Conservation (phyloP, 148 eudicot genomes). For the Chenopodium quinoa region DNA sequence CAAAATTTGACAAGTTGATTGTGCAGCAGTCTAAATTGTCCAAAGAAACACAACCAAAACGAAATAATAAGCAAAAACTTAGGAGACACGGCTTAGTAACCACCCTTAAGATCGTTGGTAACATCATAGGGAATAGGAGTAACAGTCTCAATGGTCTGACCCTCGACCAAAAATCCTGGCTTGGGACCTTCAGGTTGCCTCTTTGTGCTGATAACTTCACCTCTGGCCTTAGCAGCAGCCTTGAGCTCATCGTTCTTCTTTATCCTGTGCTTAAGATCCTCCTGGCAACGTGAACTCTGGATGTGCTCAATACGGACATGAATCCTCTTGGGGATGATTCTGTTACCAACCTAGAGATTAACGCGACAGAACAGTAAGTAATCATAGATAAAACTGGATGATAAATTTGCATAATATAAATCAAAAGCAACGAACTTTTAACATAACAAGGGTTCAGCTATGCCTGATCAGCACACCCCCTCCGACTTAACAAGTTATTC, state of each 20-base stretch:
- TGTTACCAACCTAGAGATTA: conserved; percentile 41
- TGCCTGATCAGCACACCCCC: background rate
- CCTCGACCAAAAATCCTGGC: conserved; percentile 63
- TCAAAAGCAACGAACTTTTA: background rate
- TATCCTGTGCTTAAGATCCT: conserved; percentile 46
- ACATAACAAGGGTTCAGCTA: background rate
- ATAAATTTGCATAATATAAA: background rate
- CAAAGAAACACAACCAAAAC: background rate
- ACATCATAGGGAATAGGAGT: conserved; percentile 68
- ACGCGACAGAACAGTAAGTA: background rate
- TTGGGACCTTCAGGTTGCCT: conserved; percentile 61
- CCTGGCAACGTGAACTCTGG: conserved; percentile 50
- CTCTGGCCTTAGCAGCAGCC: conserved; percentile 57
- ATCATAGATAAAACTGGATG: background rate
- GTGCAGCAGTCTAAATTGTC: conserved; percentile 8
- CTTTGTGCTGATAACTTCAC: conserved; percentile 61
- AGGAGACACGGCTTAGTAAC: conserved; percentile 30
- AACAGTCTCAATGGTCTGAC: conserved; percentile 52
- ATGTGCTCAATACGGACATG: conserved; percentile 66
- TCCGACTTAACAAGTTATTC: too few relatives aligned
- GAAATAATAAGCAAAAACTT: background rate
- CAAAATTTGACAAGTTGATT: conserved; percentile 22
- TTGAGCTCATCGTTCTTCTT: conserved; percentile 57
- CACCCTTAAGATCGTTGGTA: conserved; percentile 65
- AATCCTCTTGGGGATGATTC: conserved; percentile 54